Percentiles rank a stretch among this genome's conserved stretches.
phyloP scores from a whole-genome alignment of 192 early-diverging fungal genomes.

The Coemansia sp. region DNA sequence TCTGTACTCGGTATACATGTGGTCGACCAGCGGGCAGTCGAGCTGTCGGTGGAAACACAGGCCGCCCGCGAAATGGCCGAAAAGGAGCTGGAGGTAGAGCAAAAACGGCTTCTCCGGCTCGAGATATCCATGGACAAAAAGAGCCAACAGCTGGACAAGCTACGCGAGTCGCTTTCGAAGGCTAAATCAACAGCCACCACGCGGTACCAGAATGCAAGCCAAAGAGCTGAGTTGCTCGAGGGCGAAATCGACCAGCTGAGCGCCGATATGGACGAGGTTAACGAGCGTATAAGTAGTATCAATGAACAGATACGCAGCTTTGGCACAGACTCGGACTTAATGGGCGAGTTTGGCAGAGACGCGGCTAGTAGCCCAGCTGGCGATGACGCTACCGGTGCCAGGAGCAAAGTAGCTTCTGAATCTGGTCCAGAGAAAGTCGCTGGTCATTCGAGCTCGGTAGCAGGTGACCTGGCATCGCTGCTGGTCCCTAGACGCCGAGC shows the following conservation, averaged over 20 bases:
- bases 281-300: constrained; percentile 26
- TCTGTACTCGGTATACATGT: constrained; percentile 40
- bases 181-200: constrained; percentile 20
- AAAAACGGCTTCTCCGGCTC: constrained; percentile 64
- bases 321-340: not conserved
- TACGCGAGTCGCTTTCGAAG: constrained; percentile 18
- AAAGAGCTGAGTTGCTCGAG: constrained; percentile 14
- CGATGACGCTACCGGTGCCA: not conserved
- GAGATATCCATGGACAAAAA: constrained; percentile 14
- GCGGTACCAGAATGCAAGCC: constrained; percentile 42
- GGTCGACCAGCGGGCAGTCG: constrained; percentile 65
- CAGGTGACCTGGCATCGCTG: constrained; percentile 8
- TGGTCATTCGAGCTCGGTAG: not conserved
- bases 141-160: constrained; percentile 23
- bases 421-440: not conserved
- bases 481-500: constrained; percentile 18
- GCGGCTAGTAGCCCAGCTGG: not conserved
- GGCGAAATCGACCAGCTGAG: constrained; percentile 17
- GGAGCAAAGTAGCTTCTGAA: not conserved
- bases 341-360: not conserved
- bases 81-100: constrained; percentile 63
- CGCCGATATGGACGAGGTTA: constrained; percentile 34
- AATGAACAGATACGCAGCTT: not conserved
- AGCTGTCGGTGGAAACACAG: constrained; percentile 63
- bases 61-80: constrained; percentile 62